A percentile compares a stretch with the other conserved stretches of the same genome.
Evolutionary conservation across 2,329 filamentous ascomycete species (phyloP).

Genomic region (Alternaria arborescens): DNA sequence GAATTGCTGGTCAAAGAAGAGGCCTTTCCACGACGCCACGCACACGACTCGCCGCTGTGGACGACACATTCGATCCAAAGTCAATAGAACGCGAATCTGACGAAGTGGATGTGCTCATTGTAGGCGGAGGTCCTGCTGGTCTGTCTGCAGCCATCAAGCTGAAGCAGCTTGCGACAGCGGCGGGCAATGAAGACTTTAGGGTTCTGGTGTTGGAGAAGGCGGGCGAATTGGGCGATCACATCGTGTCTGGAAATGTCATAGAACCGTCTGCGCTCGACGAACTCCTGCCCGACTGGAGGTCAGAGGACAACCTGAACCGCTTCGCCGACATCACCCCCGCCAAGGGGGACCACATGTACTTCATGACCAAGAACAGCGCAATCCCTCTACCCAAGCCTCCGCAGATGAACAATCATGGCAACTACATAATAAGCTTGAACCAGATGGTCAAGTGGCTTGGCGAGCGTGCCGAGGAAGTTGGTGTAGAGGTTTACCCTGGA

Average conservation of each 20-base stretch:
- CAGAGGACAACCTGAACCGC: constrained; percentile 83
- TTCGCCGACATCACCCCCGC: constrained; percentile 90
- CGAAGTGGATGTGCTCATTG: constrained; percentile 94
- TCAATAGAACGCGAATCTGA: constrained; percentile 86
- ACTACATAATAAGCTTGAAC: constrained; percentile 96
- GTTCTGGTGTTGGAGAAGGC: constrained; percentile 95
- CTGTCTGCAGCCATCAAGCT: constrained; percentile 91
- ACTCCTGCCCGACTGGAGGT: constrained; percentile 91
- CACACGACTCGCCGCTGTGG: constrained; percentile 45
- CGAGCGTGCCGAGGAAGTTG: constrained; percentile 93
- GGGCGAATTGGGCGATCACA: constrained; percentile 92
- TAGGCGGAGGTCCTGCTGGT: constrained; percentile 94
- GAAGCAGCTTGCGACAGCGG: constrained; percentile 94
- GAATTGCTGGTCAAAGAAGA: constrained; percentile 50
- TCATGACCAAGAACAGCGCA: constrained; percentile 81
- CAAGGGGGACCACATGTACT: constrained; percentile 86
- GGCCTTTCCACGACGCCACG: constrained; percentile 46
- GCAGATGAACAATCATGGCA: constrained; percentile 98
- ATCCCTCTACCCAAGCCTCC: constrained; percentile 88
- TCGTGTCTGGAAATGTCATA: constrained; percentile 94
- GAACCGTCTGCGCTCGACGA: constrained; percentile 89
- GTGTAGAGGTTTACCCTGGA: constrained; percentile 94
- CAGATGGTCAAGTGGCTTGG: constrained; percentile 96
- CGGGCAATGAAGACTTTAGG: constrained; percentile 93
- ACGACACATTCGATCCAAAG: constrained; percentile 55